These are phyloP conservation scores for Syncephalastrum sp. DNA, from an alignment of 371 early-diverging fungal species.

Conservation along the genomic window DNA sequence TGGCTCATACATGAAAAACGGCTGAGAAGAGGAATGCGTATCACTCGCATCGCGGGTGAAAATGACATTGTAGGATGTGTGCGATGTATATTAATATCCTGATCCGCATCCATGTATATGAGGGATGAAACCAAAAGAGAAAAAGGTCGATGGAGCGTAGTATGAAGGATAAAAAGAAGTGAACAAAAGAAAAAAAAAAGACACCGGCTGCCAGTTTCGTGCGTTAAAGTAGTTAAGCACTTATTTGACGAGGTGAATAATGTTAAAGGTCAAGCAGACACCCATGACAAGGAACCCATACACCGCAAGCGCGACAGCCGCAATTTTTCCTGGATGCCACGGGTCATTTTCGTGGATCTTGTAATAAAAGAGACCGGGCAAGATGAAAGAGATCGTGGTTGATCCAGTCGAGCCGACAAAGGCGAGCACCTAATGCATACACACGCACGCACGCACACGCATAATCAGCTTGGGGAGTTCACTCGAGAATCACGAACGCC, in stretches of 20 bases:
- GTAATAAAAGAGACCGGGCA: constrained; percentile 96
- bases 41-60: no score
- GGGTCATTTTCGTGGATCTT: constrained; percentile 69
- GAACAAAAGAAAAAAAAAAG: no score
- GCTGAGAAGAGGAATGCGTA: no score
- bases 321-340: constrained; percentile 55
- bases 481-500: constrained; percentile 18
- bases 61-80: no score
- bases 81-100: no score
- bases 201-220: no score
- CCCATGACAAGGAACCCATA: constrained; percentile 68
- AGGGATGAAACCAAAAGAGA: no score
- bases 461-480: constrained; percentile 13
- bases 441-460: background rate
- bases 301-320: constrained; percentile 45
- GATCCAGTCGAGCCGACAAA: constrained; percentile 99
- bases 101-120: no score
- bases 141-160: no score
- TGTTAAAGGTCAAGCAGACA: constrained; percentile 63
- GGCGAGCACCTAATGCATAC: constrained; percentile 62
- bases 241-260: constrained; percentile 22
- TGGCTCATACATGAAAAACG: no score
- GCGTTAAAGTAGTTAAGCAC: no score
- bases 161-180: no score
- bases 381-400: constrained; percentile 96